Evolutionary conservation across 2,329 filamentous ascomycete genomes (phyloP).

Genomic region (Colletotrichum truncatum): DNA sequence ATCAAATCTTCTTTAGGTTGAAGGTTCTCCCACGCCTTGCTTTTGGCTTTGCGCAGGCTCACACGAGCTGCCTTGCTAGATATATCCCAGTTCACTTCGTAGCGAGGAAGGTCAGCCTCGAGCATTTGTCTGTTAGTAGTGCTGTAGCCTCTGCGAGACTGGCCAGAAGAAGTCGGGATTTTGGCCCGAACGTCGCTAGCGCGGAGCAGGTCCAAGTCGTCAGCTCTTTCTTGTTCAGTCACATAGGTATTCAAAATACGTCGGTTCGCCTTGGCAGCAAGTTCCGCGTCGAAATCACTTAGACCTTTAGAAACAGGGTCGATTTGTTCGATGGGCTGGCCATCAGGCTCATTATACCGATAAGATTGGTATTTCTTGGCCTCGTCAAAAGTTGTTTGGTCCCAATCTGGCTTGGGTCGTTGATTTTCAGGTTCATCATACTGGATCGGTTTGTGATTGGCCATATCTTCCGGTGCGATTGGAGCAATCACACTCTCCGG

Average conservation of each 20-base stretch:
- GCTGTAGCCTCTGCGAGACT: constrained; percentile 25
- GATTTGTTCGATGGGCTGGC: constrained; percentile 36
- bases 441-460: constrained; percentile 19
- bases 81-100: constrained; percentile 25
- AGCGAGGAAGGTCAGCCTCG: constrained; percentile 20
- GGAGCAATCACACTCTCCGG: constrained; percentile 8
- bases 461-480: constrained; percentile 17
- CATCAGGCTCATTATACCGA: constrained; percentile 45
- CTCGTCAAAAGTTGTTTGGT: constrained; percentile 44
- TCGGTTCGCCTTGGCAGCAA: constrained; percentile 42
- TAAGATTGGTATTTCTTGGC: constrained; percentile 49
- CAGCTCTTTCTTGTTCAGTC: constrained; percentile 30
- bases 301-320: constrained; percentile 47
- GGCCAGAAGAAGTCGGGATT: constrained; percentile 21
- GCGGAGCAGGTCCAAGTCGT: constrained; percentile 36
- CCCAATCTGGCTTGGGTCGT: constrained; percentile 44
- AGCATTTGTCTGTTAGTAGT: constrained; percentile 24
- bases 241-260: neutral
- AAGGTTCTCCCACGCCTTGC: constrained; percentile 26
- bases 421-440: constrained; percentile 30
- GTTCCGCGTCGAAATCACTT: constrained; percentile 48
- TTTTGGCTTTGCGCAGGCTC: constrained; percentile 24
- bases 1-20: constrained; percentile 41
- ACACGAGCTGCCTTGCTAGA: constrained; percentile 24
- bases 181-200: constrained; percentile 34